A percentile compares a stretch with the other conserved stretches of the same genome.
phyloP scores from a whole-genome alignment of 495 filamentous ascomycete genomes.

The Tricharina praecox region DNA sequence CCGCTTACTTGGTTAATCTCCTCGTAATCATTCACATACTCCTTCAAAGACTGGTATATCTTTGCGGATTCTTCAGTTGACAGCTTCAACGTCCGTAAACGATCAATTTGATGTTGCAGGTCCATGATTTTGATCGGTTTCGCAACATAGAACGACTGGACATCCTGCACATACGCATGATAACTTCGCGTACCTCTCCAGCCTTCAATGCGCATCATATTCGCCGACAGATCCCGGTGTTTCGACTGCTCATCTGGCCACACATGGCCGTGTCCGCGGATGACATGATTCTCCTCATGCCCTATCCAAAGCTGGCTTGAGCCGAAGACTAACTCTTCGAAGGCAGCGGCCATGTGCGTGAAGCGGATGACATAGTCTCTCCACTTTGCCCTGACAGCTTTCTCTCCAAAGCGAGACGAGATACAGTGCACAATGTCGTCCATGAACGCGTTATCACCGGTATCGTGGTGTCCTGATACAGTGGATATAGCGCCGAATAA shows the following conservation, averaged over 20 bases:
- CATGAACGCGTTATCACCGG: constrained; percentile 83
- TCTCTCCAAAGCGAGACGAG: constrained; percentile 69
- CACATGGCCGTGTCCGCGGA: constrained; percentile 80
- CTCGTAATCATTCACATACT: constrained; percentile 63
- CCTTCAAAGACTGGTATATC: constrained; percentile 64
- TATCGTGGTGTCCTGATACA: constrained; percentile 29
- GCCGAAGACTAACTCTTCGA: constrained; percentile 89
- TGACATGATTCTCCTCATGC: constrained; percentile 48
- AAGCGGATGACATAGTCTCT: constrained; percentile 80
- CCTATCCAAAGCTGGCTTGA: constrained; percentile 80
- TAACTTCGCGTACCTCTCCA: constrained; percentile 92
- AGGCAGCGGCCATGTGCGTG: constrained; percentile 76
- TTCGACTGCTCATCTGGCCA: constrained; percentile 74
- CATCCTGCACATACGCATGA: constrained; percentile 71
- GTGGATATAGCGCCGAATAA: constrained; percentile 18
- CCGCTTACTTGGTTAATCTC: constrained; percentile 59
- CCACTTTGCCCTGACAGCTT: constrained; percentile 78
- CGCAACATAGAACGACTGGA: constrained; percentile 43
- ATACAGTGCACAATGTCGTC: constrained; percentile 67
- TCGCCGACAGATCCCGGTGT: constrained; percentile 69
- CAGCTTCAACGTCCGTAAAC: constrained; percentile 61
- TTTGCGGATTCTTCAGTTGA: constrained; percentile 50
- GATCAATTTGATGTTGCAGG: constrained; percentile 80
- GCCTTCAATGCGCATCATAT: constrained; percentile 80
- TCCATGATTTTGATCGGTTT: constrained; percentile 71